Evolutionary conservation across 768 basidiomycete species (phyloP), one percentile per base, ranked within the genome.

Genomic region (Lactifluus echinatus): DNA sequence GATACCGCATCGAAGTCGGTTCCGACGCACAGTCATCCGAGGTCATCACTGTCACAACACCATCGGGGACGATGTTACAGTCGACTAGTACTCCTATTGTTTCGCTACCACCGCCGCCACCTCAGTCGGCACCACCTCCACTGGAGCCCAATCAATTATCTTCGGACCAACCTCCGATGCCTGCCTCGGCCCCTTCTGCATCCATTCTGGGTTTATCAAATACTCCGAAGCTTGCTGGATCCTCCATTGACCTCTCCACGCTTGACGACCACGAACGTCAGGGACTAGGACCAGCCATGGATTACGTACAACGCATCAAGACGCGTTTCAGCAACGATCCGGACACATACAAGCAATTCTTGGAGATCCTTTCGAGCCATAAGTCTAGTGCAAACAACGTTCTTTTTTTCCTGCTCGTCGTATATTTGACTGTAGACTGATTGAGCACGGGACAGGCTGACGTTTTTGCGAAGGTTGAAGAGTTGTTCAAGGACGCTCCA

Each of bases 231-330:
- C 21, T 49, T 15, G 26, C 43, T 4, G 28, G 51, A 1, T 17
- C 55, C 23, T 55, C 55, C 10, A 52, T 50, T 19, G 60, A 61
- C 33, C 33, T 50, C 26, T 42, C 48, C 10, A 37, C 37, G 2
- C 14, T 29, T 15, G 61, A 61, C 19, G 59, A 63, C 46, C 46
- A 56, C 21, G 59, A 62, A 19, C 49, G 56, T 21, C 62, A 61
- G 29, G 64, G 65, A 23, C 80, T 87, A 40, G 81, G 84, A 63
- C 85, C 72, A 83, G 96, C 96, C 0, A 85, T 98, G 55, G 84
- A 91, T 65, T 98, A 95, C 64, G 93, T 99, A 31, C 93, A 94
- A 72, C 93, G 93, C 73, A 96, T 98, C 71, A 97, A 96, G 70
- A 85, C 87, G 57, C 84, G 93, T 15, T 96, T 91, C 71, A 68